Evolutionary conservation across 1,284 basidiomycete species (phyloP), one percentile per base, ranked within the genome.

Genomic region (Cryptococcus floricola): DNA sequence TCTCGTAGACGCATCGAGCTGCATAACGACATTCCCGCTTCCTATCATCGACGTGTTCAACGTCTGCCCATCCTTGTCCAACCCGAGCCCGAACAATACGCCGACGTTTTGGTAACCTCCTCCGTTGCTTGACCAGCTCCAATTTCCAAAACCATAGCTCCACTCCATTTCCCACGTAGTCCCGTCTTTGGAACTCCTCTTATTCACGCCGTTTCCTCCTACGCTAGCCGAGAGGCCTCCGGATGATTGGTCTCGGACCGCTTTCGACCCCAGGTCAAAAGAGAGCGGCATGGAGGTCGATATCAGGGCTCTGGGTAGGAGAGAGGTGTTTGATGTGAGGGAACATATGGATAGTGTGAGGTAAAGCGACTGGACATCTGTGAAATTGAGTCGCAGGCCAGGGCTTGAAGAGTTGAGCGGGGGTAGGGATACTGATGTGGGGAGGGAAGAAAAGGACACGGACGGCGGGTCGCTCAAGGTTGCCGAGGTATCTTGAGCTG

Each of bases 241-340:
- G 58, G 86, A 88, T 1, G 81, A 80, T 0, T 85, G 61, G 86
- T 86, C 46, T 78, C 77, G 2, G 80, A 80, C 4, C 66, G 67
- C 1, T 39, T 63, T 56, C 73, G 67, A 41, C 56, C 66, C 18
- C 28, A 88, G 70, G 5, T 84, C 82, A 14, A 88, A 78, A 8
- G 79, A 79, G 10, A 86, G 57, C 1, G 62, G 73, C 37, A 75
- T 72, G 4, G 74, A 63, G 2, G 80, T 73, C 1, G 78, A 67
- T 4, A 71, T 18, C 5, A 67, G 56, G n/a, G 62, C 57, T 2
- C 50, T 59, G 7, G 68, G 71, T 5, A 68, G 18, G 7, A 66
- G 49, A 2, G 65, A 60, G 3, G 58, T 52, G 56, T 73, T 66
- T 44, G 61, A 56, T 2, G 65, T 56, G 19, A 69, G 54, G 10